Evolutionary conservation across 1,284 basidiomycete genomes (phyloP), one percentile per base, ranked within the genome.

Genomic region (Puccinia coronata): DNA sequence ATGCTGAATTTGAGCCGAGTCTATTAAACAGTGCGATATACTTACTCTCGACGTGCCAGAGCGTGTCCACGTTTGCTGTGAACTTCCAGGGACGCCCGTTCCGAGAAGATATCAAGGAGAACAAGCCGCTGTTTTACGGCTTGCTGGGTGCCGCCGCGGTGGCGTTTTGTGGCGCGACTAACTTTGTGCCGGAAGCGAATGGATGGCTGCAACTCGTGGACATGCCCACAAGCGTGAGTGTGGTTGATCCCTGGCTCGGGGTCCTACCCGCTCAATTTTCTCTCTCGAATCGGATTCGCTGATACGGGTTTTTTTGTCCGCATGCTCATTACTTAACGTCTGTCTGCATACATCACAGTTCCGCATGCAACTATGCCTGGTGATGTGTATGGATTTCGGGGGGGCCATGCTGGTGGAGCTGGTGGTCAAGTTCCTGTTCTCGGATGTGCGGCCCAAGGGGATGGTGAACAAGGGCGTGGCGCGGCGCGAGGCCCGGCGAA

Each of bases 81-180:
- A 98, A 98, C 88, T 98, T 95, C 90, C 94, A 95, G 90, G 96
- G 95, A 11, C 92, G 95, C 55, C 95, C 96, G 0, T 98, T 97
- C 92, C 91, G 95, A 61, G 95, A 98, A 87, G 94, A 94, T 63
- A 96, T 98, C 85, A 89, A 93, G 2, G 95, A 98, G 87, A 98
- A 98, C 86, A 88, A 92, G 18, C 92, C 94, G 3, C 87, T 98
- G n/a, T 96, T 91, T 87, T 97, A 91, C 88, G 95, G 95, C 57
- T 90, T 98, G 16, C 88, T 96, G 61, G 93, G 92, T 28, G 95
- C 93, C 31, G 83, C 83, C 25, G 85, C 73, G 2, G 95, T 98
- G 16, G 96, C 96, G 11, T 93, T 97, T 87, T 92, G 90, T n/a
- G 95, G 95, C 47, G 90, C 95, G 9, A 94, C 92, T 0, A 95